Evolutionary conservation across 306 rosid species (phyloP), one percentile per base, ranked within the genome.

Genomic region (Malus sylvestris): DNA sequence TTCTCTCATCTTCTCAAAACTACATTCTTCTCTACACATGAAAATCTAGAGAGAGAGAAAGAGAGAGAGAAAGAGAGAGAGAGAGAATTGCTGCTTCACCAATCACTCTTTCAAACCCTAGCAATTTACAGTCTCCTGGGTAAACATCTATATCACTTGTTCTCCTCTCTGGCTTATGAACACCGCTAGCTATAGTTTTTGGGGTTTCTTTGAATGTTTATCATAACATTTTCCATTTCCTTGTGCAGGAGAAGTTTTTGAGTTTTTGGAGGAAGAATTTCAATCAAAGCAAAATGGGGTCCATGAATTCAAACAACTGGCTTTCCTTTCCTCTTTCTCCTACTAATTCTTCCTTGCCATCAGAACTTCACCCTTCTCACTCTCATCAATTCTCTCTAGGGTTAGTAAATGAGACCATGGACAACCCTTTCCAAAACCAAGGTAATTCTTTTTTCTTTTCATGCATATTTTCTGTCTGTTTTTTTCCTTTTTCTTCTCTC

Each of bases 301-400:
- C 96, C 66, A 89, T 89, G 93, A 92, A 95, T 76, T 79, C 95
- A 81, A 95, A 95, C 86, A 95, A 92, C 90, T 95, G 99, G 97
- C 97, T 95, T 57, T 92, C 99, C 2, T 95, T 90, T 81, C 99
- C 99, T 61, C 93, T 92, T 71, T 90, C 96, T 33, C 97, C 97
- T 12, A 81, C 92, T 74, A 88, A 89, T 76, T 84, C 99, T 79
- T 87, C 98, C 3, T 70, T 90, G 60, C 91, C 97, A 11, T 25
- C 93, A 44, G 89, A 91, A 70, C 89, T 91, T 15, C 93, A 93
- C 79, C 75, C 91, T 9, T 77, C 90, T 62, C 98, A 87, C 30
- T 76, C 89, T 77, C 97, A 92, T 83, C 98, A 89, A 8, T 92
- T 92, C 80, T 86, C 99, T 67, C 92, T 92, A 82, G 97, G 98